A percentile compares a stretch with the other conserved stretches of the same genome.
Evolutionary conservation across 768 basidiomycete genomes (phyloP).

Genomic region (Boletus rubropictus): DNA sequence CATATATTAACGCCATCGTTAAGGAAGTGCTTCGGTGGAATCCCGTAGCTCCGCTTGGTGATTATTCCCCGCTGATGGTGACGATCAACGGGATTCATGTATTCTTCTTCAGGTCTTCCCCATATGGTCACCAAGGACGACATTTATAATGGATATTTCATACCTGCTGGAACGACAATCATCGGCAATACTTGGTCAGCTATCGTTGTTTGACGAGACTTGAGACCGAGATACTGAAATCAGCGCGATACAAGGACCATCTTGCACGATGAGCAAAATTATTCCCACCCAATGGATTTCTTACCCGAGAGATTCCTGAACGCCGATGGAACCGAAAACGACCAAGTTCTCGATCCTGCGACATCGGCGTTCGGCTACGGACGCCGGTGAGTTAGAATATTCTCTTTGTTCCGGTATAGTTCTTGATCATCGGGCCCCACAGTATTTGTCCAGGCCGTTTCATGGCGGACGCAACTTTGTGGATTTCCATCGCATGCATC

Average conservation of each 20-base stretch:
- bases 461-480: constrained; percentile 39
- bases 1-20: constrained; percentile 27
- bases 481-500: constrained; percentile 30
- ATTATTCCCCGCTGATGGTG: constrained; percentile 13
- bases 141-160: constrained; percentile 28
- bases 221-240: constrained; percentile 3
- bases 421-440: not conserved
- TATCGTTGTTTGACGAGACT: not conserved
- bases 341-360: constrained; percentile 26
- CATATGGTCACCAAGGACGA: constrained; percentile 32
- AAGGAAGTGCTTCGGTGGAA: constrained; percentile 32
- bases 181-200: constrained; percentile 55
- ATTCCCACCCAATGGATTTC: constrained; percentile 32
- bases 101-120: constrained; percentile 23
- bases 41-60: constrained; percentile 31
- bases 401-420: not conserved
- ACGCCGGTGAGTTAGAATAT: constrained; percentile 21
- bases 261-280: constrained; percentile 33
- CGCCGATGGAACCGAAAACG: constrained; percentile 34
- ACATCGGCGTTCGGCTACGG: constrained; percentile 34
- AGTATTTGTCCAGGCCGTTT: constrained; percentile 41
- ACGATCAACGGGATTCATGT: constrained; percentile 8
- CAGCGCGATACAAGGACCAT: constrained; percentile 29
- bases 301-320: constrained; percentile 36
- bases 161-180: constrained; percentile 41